phyloP scores from a whole-genome alignment of 495 filamentous ascomycete genomes.

The Penicillium roqueforti region DNA sequence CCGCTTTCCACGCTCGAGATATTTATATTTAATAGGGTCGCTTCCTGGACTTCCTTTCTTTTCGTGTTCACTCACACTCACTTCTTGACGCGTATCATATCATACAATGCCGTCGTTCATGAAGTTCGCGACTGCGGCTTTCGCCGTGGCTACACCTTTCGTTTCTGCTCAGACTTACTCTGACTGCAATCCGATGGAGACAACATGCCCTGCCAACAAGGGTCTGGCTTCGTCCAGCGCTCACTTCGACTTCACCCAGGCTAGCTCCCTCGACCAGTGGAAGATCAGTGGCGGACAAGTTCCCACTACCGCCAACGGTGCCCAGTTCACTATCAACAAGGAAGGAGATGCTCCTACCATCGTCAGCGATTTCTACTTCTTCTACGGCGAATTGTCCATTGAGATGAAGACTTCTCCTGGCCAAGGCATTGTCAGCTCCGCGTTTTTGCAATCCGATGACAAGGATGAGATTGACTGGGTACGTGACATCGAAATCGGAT shows the following conservation, averaged over 20 bases:
- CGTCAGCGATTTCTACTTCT: slow-evolving; percentile 68
- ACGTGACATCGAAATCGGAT: slow-evolving; percentile 29
- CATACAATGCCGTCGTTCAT: slow-evolving; percentile 28
- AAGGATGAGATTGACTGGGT: slow-evolving; percentile 97
- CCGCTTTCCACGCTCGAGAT: not conserved
- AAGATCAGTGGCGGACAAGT: slow-evolving; percentile 56
- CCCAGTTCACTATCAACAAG: slow-evolving; percentile 67
- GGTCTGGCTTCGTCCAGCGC: slow-evolving; percentile 53
- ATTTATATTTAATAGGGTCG: not conserved
- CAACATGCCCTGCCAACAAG: slow-evolving; percentile 54
- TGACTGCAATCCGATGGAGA: slow-evolving; percentile 40
- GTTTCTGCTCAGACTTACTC: slow-evolving; percentile 46
- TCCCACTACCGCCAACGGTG: slow-evolving; percentile 48
- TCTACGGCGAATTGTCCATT: slow-evolving; percentile 70
- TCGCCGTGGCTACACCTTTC: slow-evolving; percentile 35
- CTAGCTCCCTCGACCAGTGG: slow-evolving; percentile 51
- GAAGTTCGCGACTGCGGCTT: slow-evolving; percentile 34
- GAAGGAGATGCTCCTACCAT: slow-evolving; percentile 71
- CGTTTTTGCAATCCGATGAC: slow-evolving; percentile 82
- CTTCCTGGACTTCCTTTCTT: not conserved
- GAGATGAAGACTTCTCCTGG: slow-evolving; percentile 69
- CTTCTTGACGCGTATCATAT: not conserved
- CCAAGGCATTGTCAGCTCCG: slow-evolving; percentile 69
- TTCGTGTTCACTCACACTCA: not conserved
- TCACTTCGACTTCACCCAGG: slow-evolving; percentile 61